phyloP scores from a whole-genome alignment of 805 yeast species.

The Candida oleophila region DNA sequence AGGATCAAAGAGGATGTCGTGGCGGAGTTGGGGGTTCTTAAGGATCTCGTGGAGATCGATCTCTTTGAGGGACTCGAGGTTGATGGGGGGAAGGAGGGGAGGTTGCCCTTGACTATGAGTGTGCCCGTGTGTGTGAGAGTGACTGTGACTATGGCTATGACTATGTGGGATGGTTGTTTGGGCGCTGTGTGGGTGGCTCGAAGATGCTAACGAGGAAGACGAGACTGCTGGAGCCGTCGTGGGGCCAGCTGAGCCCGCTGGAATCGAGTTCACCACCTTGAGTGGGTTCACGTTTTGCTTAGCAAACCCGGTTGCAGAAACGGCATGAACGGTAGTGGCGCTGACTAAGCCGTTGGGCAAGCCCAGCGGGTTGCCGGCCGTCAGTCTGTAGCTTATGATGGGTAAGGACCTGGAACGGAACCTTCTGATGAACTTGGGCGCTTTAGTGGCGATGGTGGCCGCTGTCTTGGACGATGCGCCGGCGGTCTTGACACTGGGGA shows the following conservation, averaged over 20 bases:
- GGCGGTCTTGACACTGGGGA: conserved; percentile 13
- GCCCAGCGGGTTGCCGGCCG: conserved; percentile 10
- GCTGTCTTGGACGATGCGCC: conserved; percentile 7
- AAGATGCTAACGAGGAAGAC: not conserved
- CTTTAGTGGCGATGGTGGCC: conserved; percentile 15
- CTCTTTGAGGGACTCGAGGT: conserved; percentile 76
- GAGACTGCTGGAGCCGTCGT: not conserved
- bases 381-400: conserved; percentile 33
- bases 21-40: conserved; percentile 89
- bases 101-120: conserved; percentile 2
- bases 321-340: not conserved
- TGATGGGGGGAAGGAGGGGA: conserved; percentile 76
- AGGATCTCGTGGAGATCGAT: conserved; percentile 86
- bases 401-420: conserved; percentile 42
- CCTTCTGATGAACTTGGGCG: conserved; percentile 34
- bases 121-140: conserved; percentile 1
- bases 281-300: not conserved
- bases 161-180: no score
- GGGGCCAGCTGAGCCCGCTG: not conserved
- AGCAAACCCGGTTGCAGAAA: not conserved
- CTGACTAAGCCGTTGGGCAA: not conserved
- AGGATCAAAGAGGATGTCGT: conserved; percentile 90
- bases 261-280: not conserved
- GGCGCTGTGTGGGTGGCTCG: not conserved
- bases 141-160: conserved; percentile 5